Percentiles rank a stretch among this genome's conserved stretches.
These are phyloP conservation scores for Calvatia gigantea DNA, from an alignment of 768 basidiomycete species.

Conservation along the genomic window DNA sequence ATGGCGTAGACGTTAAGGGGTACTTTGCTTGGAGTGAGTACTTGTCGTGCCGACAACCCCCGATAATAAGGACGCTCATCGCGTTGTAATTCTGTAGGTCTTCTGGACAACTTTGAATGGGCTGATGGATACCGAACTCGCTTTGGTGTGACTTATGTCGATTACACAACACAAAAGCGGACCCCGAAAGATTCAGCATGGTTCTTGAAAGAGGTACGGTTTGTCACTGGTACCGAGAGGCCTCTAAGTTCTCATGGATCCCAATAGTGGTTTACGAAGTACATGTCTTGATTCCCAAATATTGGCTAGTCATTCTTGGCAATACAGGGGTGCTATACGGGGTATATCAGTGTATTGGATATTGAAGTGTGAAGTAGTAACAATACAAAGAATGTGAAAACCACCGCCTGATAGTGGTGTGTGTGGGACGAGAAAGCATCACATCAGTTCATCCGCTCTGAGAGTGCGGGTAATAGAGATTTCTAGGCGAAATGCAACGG, in stretches of 20 bases:
- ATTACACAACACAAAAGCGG: constrained; percentile 61
- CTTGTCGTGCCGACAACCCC: not conserved
- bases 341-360: too few relatives aligned
- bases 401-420: too few relatives aligned
- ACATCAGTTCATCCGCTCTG: too few relatives aligned
- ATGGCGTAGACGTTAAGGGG: constrained; percentile 53
- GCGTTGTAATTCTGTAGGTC: constrained; percentile 19
- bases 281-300: not conserved
- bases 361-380: too few relatives aligned
- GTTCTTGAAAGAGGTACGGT: constrained; percentile 39
- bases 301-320: too few relatives aligned
- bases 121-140: constrained; percentile 64
- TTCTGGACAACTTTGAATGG: constrained; percentile 73
- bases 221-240: not conserved
- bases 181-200: constrained; percentile 58
- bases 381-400: too few relatives aligned
- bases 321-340: too few relatives aligned
- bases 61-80: not conserved
- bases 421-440: too few relatives aligned
- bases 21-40: constrained; percentile 69
- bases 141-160: constrained; percentile 68
- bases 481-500: too few relatives aligned
- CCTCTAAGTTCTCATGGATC: not conserved
- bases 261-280: constrained; percentile 18
- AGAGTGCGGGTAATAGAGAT: too few relatives aligned